A percentile compares a stretch with the other conserved stretches of the same genome.
These are phyloP conservation scores for Penicillium antarcticum DNA, from an alignment of 495 filamentous ascomycete species.

Conservation along the genomic window DNA sequence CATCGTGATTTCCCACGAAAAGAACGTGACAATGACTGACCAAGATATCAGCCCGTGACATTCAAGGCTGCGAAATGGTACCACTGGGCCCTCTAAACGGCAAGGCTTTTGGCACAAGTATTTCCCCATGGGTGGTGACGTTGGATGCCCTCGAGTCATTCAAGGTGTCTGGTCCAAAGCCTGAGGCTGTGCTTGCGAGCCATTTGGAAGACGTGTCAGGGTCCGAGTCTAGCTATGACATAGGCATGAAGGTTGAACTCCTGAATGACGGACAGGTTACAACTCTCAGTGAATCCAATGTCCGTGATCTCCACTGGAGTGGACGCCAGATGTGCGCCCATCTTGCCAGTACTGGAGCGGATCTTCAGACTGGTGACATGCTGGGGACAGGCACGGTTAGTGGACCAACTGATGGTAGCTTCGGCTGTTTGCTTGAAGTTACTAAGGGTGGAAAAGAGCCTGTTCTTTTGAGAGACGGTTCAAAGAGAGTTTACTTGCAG, in stretches of 20 bases:
- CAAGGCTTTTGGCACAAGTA: slow-evolving; percentile 81
- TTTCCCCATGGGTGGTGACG: slow-evolving; percentile 81
- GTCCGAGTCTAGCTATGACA: slow-evolving; percentile 59
- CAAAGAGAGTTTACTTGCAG: slow-evolving; percentile 61
- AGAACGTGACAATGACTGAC: background rate
- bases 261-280: slow-evolving; percentile 53
- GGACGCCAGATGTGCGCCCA: slow-evolving; percentile 87
- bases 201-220: slow-evolving; percentile 56
- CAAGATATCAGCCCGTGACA: slow-evolving; percentile 26
- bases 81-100: slow-evolving; percentile 45
- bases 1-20: background rate
- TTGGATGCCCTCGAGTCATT: slow-evolving; percentile 71
- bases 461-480: slow-evolving; percentile 53
- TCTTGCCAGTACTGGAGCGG: slow-evolving; percentile 73
- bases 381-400: slow-evolving; percentile 83
- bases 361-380: slow-evolving; percentile 71
- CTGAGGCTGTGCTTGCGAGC: slow-evolving; percentile 50
- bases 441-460: slow-evolving; percentile 59
- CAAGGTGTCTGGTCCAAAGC: slow-evolving; percentile 46
- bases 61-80: slow-evolving; percentile 34
- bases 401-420: slow-evolving; percentile 50
- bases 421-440: slow-evolving; percentile 73
- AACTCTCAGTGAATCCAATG: slow-evolving; percentile 57
- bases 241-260: slow-evolving; percentile 64
- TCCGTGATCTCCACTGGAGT: slow-evolving; percentile 69